phyloP scores from a whole-genome alignment of 1,284 basidiomycete species.

The Apiotrichum siamense region DNA sequence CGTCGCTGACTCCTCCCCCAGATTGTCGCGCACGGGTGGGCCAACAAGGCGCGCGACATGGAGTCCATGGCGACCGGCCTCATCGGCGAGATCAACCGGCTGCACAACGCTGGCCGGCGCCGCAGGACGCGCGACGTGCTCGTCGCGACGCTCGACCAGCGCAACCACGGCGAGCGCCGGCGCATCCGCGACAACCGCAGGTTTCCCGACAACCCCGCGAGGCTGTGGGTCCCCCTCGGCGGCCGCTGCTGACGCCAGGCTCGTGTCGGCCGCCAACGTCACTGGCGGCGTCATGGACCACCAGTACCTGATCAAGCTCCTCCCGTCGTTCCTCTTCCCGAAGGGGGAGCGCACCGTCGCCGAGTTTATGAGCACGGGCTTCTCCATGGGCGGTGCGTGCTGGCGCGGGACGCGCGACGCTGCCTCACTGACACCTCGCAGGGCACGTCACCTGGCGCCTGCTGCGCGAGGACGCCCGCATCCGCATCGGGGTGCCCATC shows the following conservation, averaged over 20 bases:
- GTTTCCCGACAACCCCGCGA: constrained; percentile 61
- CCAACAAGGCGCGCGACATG: constrained; percentile 20
- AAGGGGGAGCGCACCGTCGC: constrained; percentile 59
- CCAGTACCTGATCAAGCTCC: constrained; percentile 72
- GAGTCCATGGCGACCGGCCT: constrained; percentile 36
- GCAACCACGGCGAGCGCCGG: constrained; percentile 60
- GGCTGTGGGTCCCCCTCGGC: constrained; percentile 41
- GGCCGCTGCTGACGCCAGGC: background rate
- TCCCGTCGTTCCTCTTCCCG: constrained; percentile 72
- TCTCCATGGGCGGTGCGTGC: constrained; percentile 49
- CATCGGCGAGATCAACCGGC: constrained; percentile 24
- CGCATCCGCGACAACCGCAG: constrained; percentile 21
- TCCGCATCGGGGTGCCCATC: constrained; percentile 65
- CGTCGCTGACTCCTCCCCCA: too few relatives aligned
- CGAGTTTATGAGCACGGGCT: constrained; percentile 58
- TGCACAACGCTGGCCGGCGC: constrained; percentile 5
- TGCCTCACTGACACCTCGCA: background rate
- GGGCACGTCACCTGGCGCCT: constrained; percentile 17
- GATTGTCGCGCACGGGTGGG: constrained; percentile 17
- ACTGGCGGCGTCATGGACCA: constrained; percentile 53
- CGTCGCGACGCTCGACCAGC: constrained; percentile 55
- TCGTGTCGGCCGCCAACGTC: constrained; percentile 10
- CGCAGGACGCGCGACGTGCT: constrained; percentile 32
- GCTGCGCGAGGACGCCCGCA: constrained; percentile 55
- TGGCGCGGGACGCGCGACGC: background rate